Evolutionary conservation across 1,284 basidiomycete genomes (phyloP), one percentile per base, ranked within the genome.

Genomic region (Mycosarcoma mackinlayi): DNA sequence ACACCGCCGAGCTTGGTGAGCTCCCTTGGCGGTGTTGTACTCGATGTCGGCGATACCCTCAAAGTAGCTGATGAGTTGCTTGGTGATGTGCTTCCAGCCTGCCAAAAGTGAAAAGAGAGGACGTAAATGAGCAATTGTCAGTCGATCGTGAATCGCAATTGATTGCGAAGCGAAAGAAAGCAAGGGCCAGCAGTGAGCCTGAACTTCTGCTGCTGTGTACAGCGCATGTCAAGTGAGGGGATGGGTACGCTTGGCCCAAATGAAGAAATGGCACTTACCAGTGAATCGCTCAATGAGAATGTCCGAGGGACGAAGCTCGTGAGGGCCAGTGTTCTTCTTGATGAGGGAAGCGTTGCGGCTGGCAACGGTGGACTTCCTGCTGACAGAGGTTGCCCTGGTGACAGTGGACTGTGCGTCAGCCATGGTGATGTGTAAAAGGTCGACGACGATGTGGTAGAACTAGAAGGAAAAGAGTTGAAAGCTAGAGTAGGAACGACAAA

Each of bases 1-100:
- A 98, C 93, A 10, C 91, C 93, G n/a, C 91, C 92, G 49, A 98
- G 89, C 84, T 96, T 96, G 45, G 91, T 92, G 83, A 98, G 88
- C 84, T 98, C 95, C 13, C 77, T 90, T 90, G 35, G 94, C 93
- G 18, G 93, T 91, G 84, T 95, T 95, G 85, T 92, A 93, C 74
- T 84, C 76, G 33, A 77, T 77, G 47, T 76, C 77, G 44, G 73
- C 73, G 48, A 78, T 81, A 44, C 94, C 94, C 87, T 91, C 84
- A 53, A 85, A 85, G 83, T 85, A 85, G 75, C 84, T 83, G 83
- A 75, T 76, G 42, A 80, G 79, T 58, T 76, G 77, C 70, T 80
- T 80, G 65, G 96, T 93, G 81, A 98, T 96, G 50, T 88, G 89
- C 85, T 95, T 95, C 93, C 93, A 95, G 1, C 92, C 92, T 42